These are phyloP conservation scores for Melaleuca quinquenervia DNA, from an alignment of 345 rosid species.

Conservation along the genomic window DNA sequence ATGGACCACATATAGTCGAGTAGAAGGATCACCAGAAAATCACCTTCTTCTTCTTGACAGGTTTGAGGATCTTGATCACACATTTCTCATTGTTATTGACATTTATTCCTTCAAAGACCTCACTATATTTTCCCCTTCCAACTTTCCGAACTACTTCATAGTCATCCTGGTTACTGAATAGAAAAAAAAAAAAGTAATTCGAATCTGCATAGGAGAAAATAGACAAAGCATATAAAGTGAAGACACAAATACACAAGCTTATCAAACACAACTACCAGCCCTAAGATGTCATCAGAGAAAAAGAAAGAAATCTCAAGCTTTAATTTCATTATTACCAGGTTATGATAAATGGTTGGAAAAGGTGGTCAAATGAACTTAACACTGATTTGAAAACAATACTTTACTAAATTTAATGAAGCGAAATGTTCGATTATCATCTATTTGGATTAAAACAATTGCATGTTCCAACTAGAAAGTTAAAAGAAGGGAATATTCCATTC, in stretches of 20 bases:
- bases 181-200: background rate
- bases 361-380: background rate
- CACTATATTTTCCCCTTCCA: slow-evolving; percentile 81
- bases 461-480: background rate
- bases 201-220: background rate
- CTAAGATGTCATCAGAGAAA: background rate
- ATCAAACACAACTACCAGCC: background rate
- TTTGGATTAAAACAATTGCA: background rate
- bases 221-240: background rate
- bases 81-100: slow-evolving; percentile 59
- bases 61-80: slow-evolving; percentile 76
- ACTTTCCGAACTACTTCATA: slow-evolving; percentile 84
- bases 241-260: background rate
- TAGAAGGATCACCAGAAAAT: background rate
- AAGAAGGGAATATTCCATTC: background rate
- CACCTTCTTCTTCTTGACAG: slow-evolving; percentile 88
- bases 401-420: background rate
- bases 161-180: slow-evolving; percentile 73
- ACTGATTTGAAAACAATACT: background rate
- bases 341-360: background rate
- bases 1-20: background rate
- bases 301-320: background rate
- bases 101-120: slow-evolving; percentile 75
- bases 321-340: background rate
- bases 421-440: background rate